Evolutionary conservation across 2,329 filamentous ascomycete genomes (phyloP).

Genomic region (Curvularia verruculosa): DNA sequence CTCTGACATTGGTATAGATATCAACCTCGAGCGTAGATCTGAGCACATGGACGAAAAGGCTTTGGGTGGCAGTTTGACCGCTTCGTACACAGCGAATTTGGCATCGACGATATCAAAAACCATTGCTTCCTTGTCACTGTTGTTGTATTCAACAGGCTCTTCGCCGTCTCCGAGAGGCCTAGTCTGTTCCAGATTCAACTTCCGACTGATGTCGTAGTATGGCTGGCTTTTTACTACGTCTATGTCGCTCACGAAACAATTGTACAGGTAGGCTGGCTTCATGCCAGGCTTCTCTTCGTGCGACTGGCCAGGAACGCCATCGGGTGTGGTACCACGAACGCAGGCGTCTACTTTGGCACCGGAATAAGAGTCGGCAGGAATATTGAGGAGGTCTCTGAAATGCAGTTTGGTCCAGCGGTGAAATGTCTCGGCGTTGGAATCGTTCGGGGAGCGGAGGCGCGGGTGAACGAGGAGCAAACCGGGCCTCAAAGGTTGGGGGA

Average conservation of each 20-base stretch:
- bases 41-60: too few relatives aligned
- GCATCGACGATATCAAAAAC: conserved; percentile 8
- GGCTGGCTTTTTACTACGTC: not conserved
- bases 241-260: not conserved
- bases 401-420: conserved; percentile 31
- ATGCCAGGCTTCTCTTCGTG: not conserved
- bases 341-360: not conserved
- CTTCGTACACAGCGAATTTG: conserved; percentile 5
- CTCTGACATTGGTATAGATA: too few relatives aligned
- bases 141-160: not conserved
- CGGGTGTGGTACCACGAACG: conserved; percentile 1
- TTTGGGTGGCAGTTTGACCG: too few relatives aligned
- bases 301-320: not conserved
- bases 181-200: conserved; percentile 4
- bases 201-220: conserved; percentile 4
- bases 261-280: conserved; percentile 5
- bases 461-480: conserved; percentile 23
- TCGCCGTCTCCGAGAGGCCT: not conserved
- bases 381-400: conserved; percentile 24
- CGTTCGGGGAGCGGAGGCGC: conserved; percentile 9
- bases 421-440: conserved; percentile 10
- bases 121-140: not conserved
- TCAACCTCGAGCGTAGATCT: too few relatives aligned
- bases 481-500: not conserved
- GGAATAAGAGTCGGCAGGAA: not conserved